Base-by-base conservation (phyloP, 805 yeast species). In the Pichia exigua region DNA sequence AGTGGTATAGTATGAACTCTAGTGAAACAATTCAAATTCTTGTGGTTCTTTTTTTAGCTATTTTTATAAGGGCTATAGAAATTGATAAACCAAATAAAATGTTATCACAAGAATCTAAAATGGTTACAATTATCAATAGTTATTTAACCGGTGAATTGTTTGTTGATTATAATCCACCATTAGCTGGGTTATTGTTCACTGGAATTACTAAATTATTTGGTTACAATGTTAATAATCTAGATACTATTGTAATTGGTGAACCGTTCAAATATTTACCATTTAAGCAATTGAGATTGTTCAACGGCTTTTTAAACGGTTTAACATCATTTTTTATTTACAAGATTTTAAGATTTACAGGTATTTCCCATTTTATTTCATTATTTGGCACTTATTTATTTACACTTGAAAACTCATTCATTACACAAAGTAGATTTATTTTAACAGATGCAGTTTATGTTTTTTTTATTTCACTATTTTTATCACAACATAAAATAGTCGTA, bases 41-140 rank as follows among this genome's bases (percentile, higher is more conserved):
- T 1, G 20, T 39, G 1, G 42, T 58, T 10, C 39, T 59, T 0
- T 38, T 47, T 5, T 17, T 79, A 15, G 77, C 95, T 0, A 52
- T 74, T 13, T 61, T 67, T 45, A 76, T 86, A 38, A 79, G 98
- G 59, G 69, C 86, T 48, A 71, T 71, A 59, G 69, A 75, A 44
- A 70, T 92, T 47, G 72, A 76, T 28, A 61, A 70, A 53, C 98
- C 97, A 26, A 64, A 78, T 58, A 77, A 86, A 21, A 95, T 90
- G 39, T 96, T 92, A 13, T 87, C 87, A 58, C 96, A 90, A 67
- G 99, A 92, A 67, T 94, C 87, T 42, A 95, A 87, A 18, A n/a
- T 40, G 15, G 32, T 44, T 21, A n/a, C 44, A 12, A 26, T n/a
- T 12, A 20, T 97, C 32, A 77, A 84, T 53, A 82, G 87, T 68